Evolutionary conservation across 2,329 filamentous ascomycete species (phyloP).

Genomic region (Lachnellula willkommii): DNA sequence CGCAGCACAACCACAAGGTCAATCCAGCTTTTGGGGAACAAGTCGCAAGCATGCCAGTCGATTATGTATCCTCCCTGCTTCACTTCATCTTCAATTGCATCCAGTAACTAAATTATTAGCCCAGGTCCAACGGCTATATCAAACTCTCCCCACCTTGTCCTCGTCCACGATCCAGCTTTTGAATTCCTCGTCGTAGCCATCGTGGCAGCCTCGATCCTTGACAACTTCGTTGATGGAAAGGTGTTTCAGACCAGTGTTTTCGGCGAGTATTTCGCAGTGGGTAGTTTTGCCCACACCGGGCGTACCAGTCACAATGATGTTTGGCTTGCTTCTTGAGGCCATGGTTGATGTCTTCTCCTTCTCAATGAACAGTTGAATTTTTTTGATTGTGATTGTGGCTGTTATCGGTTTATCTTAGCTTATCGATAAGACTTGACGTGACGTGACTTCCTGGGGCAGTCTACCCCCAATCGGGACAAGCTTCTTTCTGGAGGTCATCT

Average conservation of each 20-base stretch:
- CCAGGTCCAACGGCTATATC: neutral
- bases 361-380: neutral
- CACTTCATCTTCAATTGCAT: slow-evolving; percentile 79
- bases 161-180: slow-evolving; percentile 93
- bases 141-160: slow-evolving; percentile 63
- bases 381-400: neutral
- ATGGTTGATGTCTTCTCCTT: slow-evolving; percentile 20
- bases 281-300: slow-evolving; percentile 95
- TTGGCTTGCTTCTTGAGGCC: slow-evolving; percentile 53
- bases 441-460: no score
- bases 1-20: slow-evolving; percentile 90
- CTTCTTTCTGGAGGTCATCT: no score
- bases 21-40: slow-evolving; percentile 90
- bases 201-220: slow-evolving; percentile 81
- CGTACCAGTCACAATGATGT: slow-evolving; percentile 92
- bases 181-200: slow-evolving; percentile 79
- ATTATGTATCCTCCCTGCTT: slow-evolving; percentile 78
- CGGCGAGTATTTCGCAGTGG: slow-evolving; percentile 76
- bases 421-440: neutral
- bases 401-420: neutral
- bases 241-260: slow-evolving; percentile 72
- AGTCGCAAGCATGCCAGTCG: slow-evolving; percentile 96
- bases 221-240: slow-evolving; percentile 86
- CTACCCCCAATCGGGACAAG: no score
- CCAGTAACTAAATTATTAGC: slow-evolving; percentile 58